Evolutionary conservation across 768 basidiomycete species (phyloP), one percentile per base, ranked within the genome.

Genomic region (Plicaturopsis crispa): DNA sequence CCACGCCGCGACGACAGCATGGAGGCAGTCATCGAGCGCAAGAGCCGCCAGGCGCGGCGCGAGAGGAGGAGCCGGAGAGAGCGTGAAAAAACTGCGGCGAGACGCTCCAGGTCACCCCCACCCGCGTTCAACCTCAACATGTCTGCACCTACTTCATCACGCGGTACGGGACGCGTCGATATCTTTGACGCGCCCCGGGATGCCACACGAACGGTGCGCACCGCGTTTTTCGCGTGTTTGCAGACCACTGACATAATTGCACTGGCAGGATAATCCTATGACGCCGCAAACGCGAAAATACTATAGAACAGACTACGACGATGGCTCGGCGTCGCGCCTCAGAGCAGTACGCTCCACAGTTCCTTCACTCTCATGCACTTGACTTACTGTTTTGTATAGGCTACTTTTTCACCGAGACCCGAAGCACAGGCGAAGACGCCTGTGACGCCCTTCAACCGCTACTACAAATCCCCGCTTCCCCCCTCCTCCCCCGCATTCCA

Each of bases 1-100:
- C 55, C 66, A 17, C 73, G 80, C 21, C 75, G 72, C 24, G 74
- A 75, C 59, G 80, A 81, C 46, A 83, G 70, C 52, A 86, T 87
- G 84, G 80, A 87, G 45, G 62, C 74, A 61, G 73, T 87, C 30
- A 71, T 87, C 44, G 84, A 86, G 55, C 73, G 80, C 32, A 80
- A 84, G 54, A 67, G 56, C 42, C 69, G 77, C 39, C 74, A 71
- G 44, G 69, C 55, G 40, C 70, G 66, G 49, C 70, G 63, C 47
- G 61, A 56, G 17, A 42, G 38, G 16, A 59, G 57, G 42, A 46
- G 42, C 18, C 17, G 24, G 40, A 30, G 38, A 23, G 38, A 40
- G 28, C 21, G 39, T 16, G 31, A 34, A 73, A 67, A 50, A 80
- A 75, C 42, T 67, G 73, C 48, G 66, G 68, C 18, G 60, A 52